These are phyloP conservation scores for Gentiana dahurica DNA, from an alignment of 257 asterid species.

Conservation along the genomic window DNA sequence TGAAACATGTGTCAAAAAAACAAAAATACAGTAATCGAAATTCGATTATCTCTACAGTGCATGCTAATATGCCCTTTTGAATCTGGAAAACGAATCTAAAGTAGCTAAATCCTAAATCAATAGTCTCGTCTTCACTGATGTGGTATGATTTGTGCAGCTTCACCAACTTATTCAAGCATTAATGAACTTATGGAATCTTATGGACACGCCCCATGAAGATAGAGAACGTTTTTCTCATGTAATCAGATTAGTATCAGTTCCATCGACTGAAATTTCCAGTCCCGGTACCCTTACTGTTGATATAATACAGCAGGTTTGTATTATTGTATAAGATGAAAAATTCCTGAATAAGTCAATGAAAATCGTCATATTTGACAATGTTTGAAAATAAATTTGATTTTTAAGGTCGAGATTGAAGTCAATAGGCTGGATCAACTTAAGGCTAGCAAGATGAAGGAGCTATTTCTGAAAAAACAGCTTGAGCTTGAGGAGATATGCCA, in stretches of 20 bases:
- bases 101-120: neutral
- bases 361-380: constrained; percentile 10
- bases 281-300: constrained; percentile 76
- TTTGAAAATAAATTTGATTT: constrained; percentile 5
- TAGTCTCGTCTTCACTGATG: neutral
- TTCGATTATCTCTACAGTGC: too few species aligned
- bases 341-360: constrained; percentile 9
- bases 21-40: too few species aligned
- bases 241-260: constrained; percentile 42
- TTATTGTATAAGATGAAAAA: neutral
- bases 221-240: constrained; percentile 49
- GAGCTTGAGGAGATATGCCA: constrained; percentile 92
- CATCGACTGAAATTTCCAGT: constrained; percentile 48
- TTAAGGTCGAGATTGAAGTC: constrained; percentile 84
- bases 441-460: constrained; percentile 96
- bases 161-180: constrained; percentile 84
- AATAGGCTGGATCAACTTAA: constrained; percentile 84
- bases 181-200: constrained; percentile 83
- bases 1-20: too few species aligned
- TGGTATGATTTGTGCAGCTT: constrained; percentile 42
- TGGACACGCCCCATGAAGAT: constrained; percentile 68
- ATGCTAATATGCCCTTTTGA: too few species aligned
- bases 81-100: too few species aligned
- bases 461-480: constrained; percentile 64
- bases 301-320: constrained; percentile 63